These are phyloP conservation scores for Schoenoplectus triqueter DNA, from an alignment of 202 grass and related monocot species.

Conservation along the genomic window DNA sequence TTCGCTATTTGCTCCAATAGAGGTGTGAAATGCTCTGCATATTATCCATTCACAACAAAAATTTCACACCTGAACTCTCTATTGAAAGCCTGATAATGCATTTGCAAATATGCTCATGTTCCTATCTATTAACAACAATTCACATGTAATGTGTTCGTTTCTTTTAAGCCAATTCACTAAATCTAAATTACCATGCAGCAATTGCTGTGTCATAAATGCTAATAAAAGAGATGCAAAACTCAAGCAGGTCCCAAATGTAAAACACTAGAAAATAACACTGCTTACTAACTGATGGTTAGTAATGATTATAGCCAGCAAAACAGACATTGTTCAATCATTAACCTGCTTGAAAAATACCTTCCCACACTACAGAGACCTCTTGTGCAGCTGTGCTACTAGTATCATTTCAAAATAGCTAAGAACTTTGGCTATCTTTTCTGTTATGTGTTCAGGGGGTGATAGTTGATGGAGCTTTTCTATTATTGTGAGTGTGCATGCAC, in stretches of 20 bases:
- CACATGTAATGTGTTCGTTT: slow-evolving; percentile 3
- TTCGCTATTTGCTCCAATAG: slow-evolving; percentile 89
- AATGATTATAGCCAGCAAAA: no score
- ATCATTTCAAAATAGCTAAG: not conserved
- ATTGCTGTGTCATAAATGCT: no score
- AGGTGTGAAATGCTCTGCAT: slow-evolving; percentile 77
- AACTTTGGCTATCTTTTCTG: not conserved
- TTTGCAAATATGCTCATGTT: not conserved
- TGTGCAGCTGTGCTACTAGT: no score
- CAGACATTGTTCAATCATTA: no score
- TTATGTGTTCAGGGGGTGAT: not conserved
- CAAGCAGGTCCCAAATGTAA: no score
- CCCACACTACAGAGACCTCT: no score
- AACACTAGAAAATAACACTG: no score
- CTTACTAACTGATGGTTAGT: no score
- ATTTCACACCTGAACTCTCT: not conserved
- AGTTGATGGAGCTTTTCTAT: not conserved
- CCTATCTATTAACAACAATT: slow-evolving; percentile 8
- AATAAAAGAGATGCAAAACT: no score
- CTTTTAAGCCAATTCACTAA: not conserved
- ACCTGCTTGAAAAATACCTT: no score
- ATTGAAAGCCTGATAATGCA: not conserved
- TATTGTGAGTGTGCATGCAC: not conserved
- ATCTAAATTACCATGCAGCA: no score
- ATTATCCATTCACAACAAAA: slow-evolving; percentile 21